Percentiles rank a stretch among this genome's conserved stretches.
phyloP scores from a whole-genome alignment of 2,329 filamentous ascomycete species.

The Nannizzia gypsea region DNA sequence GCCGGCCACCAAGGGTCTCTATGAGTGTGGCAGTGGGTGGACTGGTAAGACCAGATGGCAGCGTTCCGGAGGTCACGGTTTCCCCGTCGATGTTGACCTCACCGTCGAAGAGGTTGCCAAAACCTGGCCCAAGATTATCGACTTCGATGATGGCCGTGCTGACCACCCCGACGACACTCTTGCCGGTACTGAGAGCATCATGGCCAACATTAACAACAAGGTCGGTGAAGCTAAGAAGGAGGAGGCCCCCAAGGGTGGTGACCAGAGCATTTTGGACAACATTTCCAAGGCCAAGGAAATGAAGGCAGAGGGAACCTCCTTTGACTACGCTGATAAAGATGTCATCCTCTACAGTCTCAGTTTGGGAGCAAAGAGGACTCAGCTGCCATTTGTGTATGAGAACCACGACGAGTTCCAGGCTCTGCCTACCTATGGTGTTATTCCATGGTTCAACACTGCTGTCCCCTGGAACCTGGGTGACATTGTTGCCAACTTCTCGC shows the following conservation, averaged over 20 bases:
- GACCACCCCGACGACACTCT: constrained; percentile 73
- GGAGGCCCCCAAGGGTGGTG: constrained; percentile 26
- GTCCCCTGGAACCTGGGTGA: constrained; percentile 68
- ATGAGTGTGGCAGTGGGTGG: constrained; percentile 94
- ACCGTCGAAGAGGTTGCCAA: constrained; percentile 73
- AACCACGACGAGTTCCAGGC: constrained; percentile 85
- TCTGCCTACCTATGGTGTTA: constrained; percentile 87
- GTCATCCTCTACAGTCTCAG: constrained; percentile 92
- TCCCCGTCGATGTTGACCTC: constrained; percentile 73
- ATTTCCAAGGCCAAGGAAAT: constrained; percentile 66
- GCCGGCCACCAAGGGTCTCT: constrained; percentile 72
- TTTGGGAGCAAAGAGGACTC: constrained; percentile 78
- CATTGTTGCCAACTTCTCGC: constrained; percentile 88
- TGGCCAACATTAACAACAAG: constrained; percentile 77
- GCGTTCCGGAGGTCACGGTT: constrained; percentile 74
- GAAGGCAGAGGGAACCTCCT: constrained; percentile 61
- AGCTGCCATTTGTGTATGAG: constrained; percentile 83
- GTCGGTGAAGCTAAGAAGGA: constrained; percentile 40
- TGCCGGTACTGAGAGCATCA: constrained; percentile 65
- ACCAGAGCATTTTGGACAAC: constrained; percentile 56
- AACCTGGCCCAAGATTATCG: constrained; percentile 64
- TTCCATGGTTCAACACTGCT: constrained; percentile 81
- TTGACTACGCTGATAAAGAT: constrained; percentile 74
- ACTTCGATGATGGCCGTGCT: constrained; percentile 77
- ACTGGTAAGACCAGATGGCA: constrained; percentile 88